These are phyloP conservation scores for Spinellus fusiger DNA, from an alignment of 192 early-diverging fungal genomes.

Conservation along the genomic window DNA sequence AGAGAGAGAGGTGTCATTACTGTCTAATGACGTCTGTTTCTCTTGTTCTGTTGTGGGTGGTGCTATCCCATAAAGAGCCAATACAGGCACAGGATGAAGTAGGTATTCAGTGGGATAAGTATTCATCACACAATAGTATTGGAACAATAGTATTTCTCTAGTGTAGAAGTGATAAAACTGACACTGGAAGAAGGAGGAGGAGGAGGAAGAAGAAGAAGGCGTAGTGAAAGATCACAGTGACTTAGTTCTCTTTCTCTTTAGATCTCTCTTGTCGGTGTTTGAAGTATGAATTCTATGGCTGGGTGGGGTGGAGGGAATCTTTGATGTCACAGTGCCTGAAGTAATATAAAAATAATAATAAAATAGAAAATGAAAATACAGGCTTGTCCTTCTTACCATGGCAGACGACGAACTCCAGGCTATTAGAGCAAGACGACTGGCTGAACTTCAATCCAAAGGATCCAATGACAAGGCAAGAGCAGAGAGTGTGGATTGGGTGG, in stretches of 20 bases:
- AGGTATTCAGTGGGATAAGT: conserved; percentile 51
- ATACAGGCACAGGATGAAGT: conserved; percentile 50
- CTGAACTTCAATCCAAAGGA: conserved; percentile 42
- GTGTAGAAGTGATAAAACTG: neutral
- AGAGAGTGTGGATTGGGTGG: conserved; percentile 5
- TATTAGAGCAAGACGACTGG: conserved; percentile 66
- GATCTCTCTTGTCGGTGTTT: no score
- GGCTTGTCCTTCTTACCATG: conserved; percentile 35
- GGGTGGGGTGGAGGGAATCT: no score
- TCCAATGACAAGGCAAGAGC: conserved; percentile 24
- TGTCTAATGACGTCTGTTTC: neutral
- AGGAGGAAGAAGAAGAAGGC: no score
- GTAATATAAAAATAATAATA: no score
- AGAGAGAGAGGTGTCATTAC: neutral
- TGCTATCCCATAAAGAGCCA: conserved; percentile 44
- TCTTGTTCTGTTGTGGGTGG: neutral
- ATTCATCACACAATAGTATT: conserved; percentile 36
- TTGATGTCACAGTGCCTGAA: no score
- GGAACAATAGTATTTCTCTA: neutral
- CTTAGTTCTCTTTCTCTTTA: no score
- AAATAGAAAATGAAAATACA: neutral
- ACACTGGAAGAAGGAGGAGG: neutral
- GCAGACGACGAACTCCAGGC: conserved; percentile 74
- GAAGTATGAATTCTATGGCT: no score
- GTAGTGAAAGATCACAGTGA: no score